phyloP scores from a whole-genome alignment of 2,329 filamentous ascomycete genomes.

The Fusarium drepaniforme region DNA sequence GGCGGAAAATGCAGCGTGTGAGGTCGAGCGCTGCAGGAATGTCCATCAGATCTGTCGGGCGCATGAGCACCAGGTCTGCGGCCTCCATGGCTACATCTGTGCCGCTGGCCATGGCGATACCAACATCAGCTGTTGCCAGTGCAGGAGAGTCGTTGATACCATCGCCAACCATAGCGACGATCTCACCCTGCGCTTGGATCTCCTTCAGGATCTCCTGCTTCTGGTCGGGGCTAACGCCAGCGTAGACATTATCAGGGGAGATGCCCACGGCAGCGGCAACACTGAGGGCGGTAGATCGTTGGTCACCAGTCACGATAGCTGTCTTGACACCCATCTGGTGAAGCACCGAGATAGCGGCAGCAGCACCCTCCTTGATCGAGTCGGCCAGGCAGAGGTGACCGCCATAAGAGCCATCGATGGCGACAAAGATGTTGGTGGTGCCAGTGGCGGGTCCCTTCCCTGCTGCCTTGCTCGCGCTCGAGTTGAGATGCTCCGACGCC shows the following conservation, averaged over 20 bases:
- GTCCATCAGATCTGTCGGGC: constrained; percentile 88
- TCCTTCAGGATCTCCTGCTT: constrained; percentile 88
- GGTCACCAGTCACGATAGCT: constrained; percentile 95
- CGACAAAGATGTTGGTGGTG: constrained; percentile 91
- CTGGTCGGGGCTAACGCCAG: constrained; percentile 90
- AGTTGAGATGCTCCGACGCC: constrained; percentile 71
- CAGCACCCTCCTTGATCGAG: constrained; percentile 89
- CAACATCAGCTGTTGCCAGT: constrained; percentile 90
- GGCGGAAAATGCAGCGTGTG: constrained; percentile 84
- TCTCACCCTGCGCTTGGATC: constrained; percentile 79
- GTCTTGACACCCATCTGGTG: constrained; percentile 87
- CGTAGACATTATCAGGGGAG: constrained; percentile 78
- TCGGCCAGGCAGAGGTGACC: constrained; percentile 89
- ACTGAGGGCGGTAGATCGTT: constrained; percentile 83
- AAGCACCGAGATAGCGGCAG: constrained; percentile 83
- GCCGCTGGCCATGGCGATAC: constrained; percentile 91
- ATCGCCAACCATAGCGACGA: constrained; percentile 97
- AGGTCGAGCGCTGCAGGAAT: constrained; percentile 90
- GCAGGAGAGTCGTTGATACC: constrained; percentile 99
- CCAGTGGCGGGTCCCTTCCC: constrained; percentile 66
- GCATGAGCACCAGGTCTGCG: constrained; percentile 96
- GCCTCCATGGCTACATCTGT: constrained; percentile 99
- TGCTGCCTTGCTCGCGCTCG: constrained; percentile 52
- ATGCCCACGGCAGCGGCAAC: constrained; percentile 90
- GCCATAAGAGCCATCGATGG: constrained; percentile 84